Evolutionary conservation across 176 grass and related monocot species (phyloP).

Genomic region (Elaeis guineensis): DNA sequence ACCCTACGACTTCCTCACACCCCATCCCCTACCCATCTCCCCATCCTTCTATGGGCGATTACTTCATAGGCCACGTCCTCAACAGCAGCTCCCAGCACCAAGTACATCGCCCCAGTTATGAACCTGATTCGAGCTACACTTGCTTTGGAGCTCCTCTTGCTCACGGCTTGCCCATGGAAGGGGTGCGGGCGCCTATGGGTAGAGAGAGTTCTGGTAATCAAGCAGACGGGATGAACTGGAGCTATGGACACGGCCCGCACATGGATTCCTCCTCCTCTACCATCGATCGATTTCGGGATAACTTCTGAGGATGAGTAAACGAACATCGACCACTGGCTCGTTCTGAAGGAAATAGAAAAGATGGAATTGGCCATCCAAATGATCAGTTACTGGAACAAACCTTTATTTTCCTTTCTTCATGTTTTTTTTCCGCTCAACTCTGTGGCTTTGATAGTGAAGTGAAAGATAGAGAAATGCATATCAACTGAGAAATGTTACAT

Average conservation of each 20-base stretch:
- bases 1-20: conserved; percentile 36
- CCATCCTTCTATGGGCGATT: conserved; percentile 37
- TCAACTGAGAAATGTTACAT: no score
- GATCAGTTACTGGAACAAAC: no score
- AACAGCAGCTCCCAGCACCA: conserved; percentile 22
- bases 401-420: no score
- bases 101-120: conserved; percentile 16
- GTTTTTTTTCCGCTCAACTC: no score
- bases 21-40: conserved; percentile 40
- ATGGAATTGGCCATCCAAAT: no score
- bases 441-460: no score
- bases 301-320: neutral
- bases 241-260: conserved; percentile 27
- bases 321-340: no score
- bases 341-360: no score
- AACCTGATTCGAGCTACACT: conserved; percentile 24
- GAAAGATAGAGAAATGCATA: no score
- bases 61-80: conserved; percentile 72
- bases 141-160: conserved; percentile 28
- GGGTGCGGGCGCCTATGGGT: neutral
- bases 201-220: conserved; percentile 18
- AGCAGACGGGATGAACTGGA: conserved; percentile 26
- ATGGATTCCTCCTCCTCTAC: conserved; percentile 7
- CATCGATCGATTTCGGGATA: conserved; percentile 15
- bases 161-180: conserved; percentile 12